These are phyloP conservation scores for Starmerella stigmatis DNA, from an alignment of 805 yeast genomes.

Conservation along the genomic window DNA sequence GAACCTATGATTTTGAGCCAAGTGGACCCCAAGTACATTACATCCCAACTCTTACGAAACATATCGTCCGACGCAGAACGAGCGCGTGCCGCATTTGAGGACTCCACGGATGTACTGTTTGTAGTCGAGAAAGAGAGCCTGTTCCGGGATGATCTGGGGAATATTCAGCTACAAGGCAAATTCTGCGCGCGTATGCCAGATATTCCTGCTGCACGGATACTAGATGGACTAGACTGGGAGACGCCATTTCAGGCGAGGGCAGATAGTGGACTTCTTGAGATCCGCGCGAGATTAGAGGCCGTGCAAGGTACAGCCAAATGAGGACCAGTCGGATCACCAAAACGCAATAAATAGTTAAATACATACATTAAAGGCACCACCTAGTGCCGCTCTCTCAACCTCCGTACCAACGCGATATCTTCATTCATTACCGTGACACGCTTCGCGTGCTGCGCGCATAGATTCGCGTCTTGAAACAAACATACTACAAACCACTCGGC, in stretches of 20 bases:
- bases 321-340: too few relatives aligned
- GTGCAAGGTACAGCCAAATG: too few relatives aligned
- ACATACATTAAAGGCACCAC: not conserved
- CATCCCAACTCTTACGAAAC: slow-evolving; percentile 8
- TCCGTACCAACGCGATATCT: slow-evolving; percentile 95
- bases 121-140: slow-evolving; percentile 59
- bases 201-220: not conserved
- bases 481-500: slow-evolving; percentile 97
- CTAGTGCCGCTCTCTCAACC: slow-evolving; percentile 74
- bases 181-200: slow-evolving; percentile 1
- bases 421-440: slow-evolving; percentile 98
- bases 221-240: slow-evolving; percentile 9
- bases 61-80: slow-evolving; percentile 22
- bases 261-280: slow-evolving; percentile 2
- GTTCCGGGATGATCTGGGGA: slow-evolving; percentile 43
- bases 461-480: slow-evolving; percentile 92
- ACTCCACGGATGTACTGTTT: slow-evolving; percentile 40
- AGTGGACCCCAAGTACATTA: slow-evolving; percentile 8
- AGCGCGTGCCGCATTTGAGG: slow-evolving; percentile 16
- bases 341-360: not conserved
- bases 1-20: slow-evolving; percentile 10
- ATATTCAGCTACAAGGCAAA: slow-evolving; percentile 9
- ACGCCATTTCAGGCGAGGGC: slow-evolving; percentile 11
- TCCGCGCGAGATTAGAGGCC: slow-evolving; percentile 5
- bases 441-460: slow-evolving; percentile 98